These are phyloP conservation scores for Ophiostoma sp. DNA, from an alignment of 2,329 filamentous ascomycete species.

Conservation along the genomic window DNA sequence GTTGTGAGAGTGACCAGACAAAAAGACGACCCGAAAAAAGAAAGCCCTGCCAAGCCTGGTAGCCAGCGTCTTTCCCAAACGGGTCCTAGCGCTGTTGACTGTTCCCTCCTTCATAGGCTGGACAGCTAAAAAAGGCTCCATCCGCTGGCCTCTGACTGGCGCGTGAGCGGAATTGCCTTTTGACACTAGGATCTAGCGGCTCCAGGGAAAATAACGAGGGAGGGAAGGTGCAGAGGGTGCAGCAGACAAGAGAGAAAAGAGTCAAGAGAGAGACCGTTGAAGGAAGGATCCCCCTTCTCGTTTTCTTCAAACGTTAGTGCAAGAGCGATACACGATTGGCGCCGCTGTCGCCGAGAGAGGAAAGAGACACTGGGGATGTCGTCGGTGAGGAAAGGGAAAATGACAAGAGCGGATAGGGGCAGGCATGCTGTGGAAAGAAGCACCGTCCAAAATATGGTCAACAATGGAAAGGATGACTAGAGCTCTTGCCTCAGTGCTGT, in stretches of 20 bases:
- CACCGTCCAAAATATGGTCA: neutral
- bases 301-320: constrained; percentile 9
- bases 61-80: neutral
- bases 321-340: neutral
- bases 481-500: neutral
- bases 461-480: neutral
- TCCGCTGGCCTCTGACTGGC: constrained; percentile 4
- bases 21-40: neutral
- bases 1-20: neutral
- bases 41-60: constrained; percentile 17
- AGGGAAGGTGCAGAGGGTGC: neutral
- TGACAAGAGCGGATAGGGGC: neutral
- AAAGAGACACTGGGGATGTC: neutral
- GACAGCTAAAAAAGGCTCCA: neutral
- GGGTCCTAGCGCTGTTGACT: neutral
- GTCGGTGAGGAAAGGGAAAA: neutral
- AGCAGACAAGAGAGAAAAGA: neutral
- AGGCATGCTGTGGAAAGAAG: neutral
- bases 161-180: constrained; percentile 6
- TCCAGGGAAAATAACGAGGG: constrained; percentile 8
- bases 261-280: neutral
- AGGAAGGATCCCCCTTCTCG: neutral
- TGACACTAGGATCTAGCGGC: constrained; percentile 13
- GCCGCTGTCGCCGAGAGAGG: neutral
- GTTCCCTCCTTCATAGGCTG: neutral